Base-by-base conservation (phyloP, 768 basidiomycete species). In the Asterophora parasitica region DNA sequence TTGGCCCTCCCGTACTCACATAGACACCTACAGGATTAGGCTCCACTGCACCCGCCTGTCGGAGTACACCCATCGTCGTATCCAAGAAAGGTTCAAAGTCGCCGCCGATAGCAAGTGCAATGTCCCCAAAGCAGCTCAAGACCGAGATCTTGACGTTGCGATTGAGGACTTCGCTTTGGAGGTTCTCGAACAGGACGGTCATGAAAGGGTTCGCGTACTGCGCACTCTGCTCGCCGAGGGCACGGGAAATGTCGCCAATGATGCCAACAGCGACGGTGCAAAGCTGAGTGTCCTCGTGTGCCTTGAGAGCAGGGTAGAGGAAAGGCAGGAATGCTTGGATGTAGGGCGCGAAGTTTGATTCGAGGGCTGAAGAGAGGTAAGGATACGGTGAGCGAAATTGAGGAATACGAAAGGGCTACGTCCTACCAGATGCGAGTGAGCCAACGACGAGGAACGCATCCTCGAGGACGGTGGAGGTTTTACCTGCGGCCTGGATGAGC, bases 61-160 rank as follows among this genome's bases (percentile, higher is more conserved):
- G 76, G 42, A 99, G 72, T 19, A 99, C 93, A 15, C 71, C 78
- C 89, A 96, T 93, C 7, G 92, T 90, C 4, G 90, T 90, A 49
- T 84, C 82, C 41, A 96, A 73, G 65, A 88, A 99, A 0, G 92
- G 92, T 58, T 88, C 86, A 65, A 97, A 99, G 6, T 74, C 70
- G 10, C 81, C 72, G 1, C 91, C 91, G 52, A 97, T 85, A 0
- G 96, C 93, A 8, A 98, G 75, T 7, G 94, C 95, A 55, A 99
- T 87, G 61, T 99, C 96, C 16, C 95, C 96, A 59, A 99, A 97
- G 68, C 91, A 92, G 10, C 89, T 85, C 50, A 98, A 68, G 59
- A 98, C 90, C n/a, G 88, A 84, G 33, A 97, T 94, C 76, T 99
- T 99, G 64, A 97, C 96, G 54, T 88, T 88, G 39, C 95, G 80